Evolutionary conservation across 139 green algal species (phyloP), one percentile per base, ranked within the genome.

Genomic region (Closterium sp.): DNA sequence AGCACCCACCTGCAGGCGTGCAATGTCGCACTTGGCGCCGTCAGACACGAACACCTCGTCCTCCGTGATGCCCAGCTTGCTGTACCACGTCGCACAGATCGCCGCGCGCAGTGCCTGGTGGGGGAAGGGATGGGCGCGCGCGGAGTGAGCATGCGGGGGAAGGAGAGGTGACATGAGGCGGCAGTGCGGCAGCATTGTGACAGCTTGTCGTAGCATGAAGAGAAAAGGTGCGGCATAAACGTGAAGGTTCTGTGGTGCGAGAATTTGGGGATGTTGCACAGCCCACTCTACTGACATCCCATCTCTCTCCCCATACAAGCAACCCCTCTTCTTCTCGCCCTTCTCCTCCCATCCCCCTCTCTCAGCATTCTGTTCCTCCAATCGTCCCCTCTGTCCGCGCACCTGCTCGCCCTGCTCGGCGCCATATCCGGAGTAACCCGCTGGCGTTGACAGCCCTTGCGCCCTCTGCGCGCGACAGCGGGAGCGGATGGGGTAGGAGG

Each of bases 1-100:
- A n/a, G n/a, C n/a, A n/a, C n/a, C n/a, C n/a, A n/a, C 95, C 96
- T 99, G 98, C 89, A 99, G 94, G 50, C 98, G 96, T 0, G 97
- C 96, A 93, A 99, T 99, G 96, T 99, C 98, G 95, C 98, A 99
- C 96, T 99, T 99, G 88, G 97, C 98, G 87, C 98, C 98, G 94
- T 99, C 98, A 27, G 96, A 98, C 9, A 99, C 97, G 92, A 99
- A 99, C 90, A 99, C 97, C 94, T 99, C 98, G 84, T 95, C 93
- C 4, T 96, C 93, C 32, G 95, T 38, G 22, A 96, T 94, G 89
- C 96, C 94, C 21, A 97, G 91, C 42, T 95, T 94, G 32, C 89
- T 91, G 95, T 99, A 99, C 79, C 99, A 97, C 21, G 93, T 95
- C 9, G 95, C 92, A 29, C 96, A 97, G 50, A 99, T 94, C 1